Evolutionary conservation across 2,329 filamentous ascomycete genomes (phyloP), one percentile per base, ranked within the genome.

Genomic region (Trichoderma guizhouense): DNA sequence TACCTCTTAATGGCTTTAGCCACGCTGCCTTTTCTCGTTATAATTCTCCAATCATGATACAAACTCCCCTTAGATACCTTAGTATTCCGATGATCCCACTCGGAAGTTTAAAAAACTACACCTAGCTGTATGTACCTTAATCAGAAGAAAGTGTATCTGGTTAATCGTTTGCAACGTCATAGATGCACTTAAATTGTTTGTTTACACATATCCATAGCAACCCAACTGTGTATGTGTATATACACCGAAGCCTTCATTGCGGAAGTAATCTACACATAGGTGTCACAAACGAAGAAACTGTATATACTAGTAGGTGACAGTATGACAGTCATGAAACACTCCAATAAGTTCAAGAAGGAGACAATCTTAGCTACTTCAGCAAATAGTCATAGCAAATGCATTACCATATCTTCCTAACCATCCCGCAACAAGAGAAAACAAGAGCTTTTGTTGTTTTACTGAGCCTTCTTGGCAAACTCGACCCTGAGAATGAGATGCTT

Each of bases 401-500:
- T 73, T 72, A 71, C 65, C 69, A 72, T 76, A 74, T 76, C 60
- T 63, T 75, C 78, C 74, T 76, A 78, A 77, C 74, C 79, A 77
- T 76, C 75, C 76, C 76, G 73, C 76, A 74, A 76, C 75, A 77
- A 76, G 73, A 78, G 76, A 71, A 73, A 78, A 79, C 78, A 71
- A 76, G 72, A 7, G 21, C 34, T 43, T 60, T 43, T 55, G 43
- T 58, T 39, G 28, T 14, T 75, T 75, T 82, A 83, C 79, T 78
- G 76, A 77, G 89, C 87, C 85, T 91, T 91, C 87, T 95, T 96
- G 76, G 93, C 93, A 83, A 96, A 96, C 85, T 96, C 93, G 76
- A 96, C 93, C 81, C 92, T 88, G 79, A 96, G 84, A 82, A 96
- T 96, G 78, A 96, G 87, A 85, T 96, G 93, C 83, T 93, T 92